phyloP scores from a whole-genome alignment of 805 yeast genomes.

The Wickerhamiella azymoides region DNA sequence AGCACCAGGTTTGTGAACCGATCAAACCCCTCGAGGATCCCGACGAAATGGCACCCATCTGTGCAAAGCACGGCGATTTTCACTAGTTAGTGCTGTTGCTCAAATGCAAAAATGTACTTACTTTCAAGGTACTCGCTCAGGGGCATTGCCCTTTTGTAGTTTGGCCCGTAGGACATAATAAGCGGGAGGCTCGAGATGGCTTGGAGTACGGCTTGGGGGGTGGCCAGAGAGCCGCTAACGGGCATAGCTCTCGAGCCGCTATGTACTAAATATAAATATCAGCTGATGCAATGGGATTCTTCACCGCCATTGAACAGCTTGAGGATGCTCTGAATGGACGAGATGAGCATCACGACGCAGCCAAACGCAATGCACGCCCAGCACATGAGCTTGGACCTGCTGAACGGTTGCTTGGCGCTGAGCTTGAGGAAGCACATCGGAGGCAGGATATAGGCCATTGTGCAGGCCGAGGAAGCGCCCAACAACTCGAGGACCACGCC shows the following conservation, averaged over 20 bases:
- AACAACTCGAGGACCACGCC: constrained; percentile 82
- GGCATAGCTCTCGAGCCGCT: too few relatives aligned
- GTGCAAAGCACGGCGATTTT: constrained; percentile 23
- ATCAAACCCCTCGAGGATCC: constrained; percentile 27
- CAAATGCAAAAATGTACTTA: constrained; percentile 12
- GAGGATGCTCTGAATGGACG: constrained; percentile 60
- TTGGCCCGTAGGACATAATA: constrained; percentile 6
- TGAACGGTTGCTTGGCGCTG: constrained; percentile 33
- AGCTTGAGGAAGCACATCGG: constrained; percentile 69
- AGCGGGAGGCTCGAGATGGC: constrained; percentile 7
- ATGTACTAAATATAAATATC: constrained; percentile 3
- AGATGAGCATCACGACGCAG: constrained; percentile 56
- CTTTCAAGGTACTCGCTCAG: constrained; percentile 18
- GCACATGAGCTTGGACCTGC: constrained; percentile 37
- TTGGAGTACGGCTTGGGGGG: too few relatives aligned
- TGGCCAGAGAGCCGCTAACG: too few relatives aligned
- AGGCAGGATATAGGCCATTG: constrained; percentile 85
- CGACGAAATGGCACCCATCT: constrained; percentile 25
- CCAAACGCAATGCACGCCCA: constrained; percentile 60
- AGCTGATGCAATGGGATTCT: constrained; percentile 11
- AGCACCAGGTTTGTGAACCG: constrained; percentile 26
- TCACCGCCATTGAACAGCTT: constrained; percentile 29
- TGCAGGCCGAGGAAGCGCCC: constrained; percentile 86
- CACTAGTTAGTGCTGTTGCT: constrained; percentile 17
- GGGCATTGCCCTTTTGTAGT: constrained; percentile 6